A percentile compares a stretch with the other conserved stretches of the same genome.
phyloP scores from a whole-genome alignment of 2,329 filamentous ascomycete genomes.

The Chrysoporthe austroafricana region DNA sequence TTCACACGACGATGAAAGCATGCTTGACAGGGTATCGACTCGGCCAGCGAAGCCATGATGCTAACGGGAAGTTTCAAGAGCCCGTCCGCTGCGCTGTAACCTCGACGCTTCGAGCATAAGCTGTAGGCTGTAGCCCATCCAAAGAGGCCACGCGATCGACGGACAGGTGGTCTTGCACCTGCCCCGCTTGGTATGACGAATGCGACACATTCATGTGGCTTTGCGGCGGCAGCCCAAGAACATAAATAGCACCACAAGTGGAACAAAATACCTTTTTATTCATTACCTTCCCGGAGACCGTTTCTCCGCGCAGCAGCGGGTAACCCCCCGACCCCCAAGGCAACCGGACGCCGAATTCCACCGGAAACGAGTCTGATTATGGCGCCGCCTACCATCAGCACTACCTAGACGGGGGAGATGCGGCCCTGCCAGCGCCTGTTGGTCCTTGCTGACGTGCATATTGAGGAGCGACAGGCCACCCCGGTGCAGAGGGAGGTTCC shows the following conservation, averaged over 20 bases:
- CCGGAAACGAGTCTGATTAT: background rate
- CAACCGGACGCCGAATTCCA: background rate
- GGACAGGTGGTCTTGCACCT: background rate
- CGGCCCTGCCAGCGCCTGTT: background rate
- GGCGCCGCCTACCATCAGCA: background rate
- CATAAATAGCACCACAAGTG: background rate
- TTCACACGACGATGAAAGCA: background rate
- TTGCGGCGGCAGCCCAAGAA: background rate
- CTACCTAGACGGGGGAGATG: background rate
- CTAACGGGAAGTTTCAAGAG: background rate
- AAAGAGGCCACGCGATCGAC: background rate
- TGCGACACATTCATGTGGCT: conserved; percentile 1
- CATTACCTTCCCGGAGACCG: background rate
- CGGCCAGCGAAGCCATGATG: background rate
- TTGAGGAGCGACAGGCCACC: background rate
- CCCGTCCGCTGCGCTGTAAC: background rate
- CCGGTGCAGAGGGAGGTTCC: background rate
- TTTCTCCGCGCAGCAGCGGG: background rate
- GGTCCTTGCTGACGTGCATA: background rate
- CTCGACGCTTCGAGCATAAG: no score
- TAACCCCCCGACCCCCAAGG: no score
- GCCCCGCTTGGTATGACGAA: background rate
- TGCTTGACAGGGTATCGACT: background rate
- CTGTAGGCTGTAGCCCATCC: background rate
- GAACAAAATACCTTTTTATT: background rate